Evolutionary conservation across 768 basidiomycete species (phyloP).

Genomic region (Trametes coccinea): DNA sequence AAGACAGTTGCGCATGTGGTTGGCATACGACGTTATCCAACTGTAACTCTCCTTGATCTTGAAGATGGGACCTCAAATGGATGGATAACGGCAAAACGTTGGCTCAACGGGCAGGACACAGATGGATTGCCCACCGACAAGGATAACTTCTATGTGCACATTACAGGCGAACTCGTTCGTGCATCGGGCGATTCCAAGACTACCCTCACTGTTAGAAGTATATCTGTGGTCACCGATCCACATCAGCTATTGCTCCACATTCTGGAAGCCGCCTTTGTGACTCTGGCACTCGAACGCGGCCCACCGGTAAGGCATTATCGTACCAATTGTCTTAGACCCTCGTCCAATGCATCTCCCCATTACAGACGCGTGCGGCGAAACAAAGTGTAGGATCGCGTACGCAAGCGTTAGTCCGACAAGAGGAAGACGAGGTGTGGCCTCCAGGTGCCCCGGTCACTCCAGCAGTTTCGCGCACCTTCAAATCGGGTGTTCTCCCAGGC

Average conservation of each 20-base stretch:
- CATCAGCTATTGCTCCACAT: conserved; percentile 52
- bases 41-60: not conserved
- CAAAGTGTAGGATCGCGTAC: not conserved
- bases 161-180: conserved; percentile 15
- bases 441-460: not conserved
- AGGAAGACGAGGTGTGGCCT: not conserved
- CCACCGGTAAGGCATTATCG: conserved; percentile 22
- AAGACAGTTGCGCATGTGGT: conserved; percentile 50
- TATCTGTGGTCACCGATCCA: conserved; percentile 42
- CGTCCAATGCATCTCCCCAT: not conserved
- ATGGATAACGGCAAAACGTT: conserved; percentile 17
- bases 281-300: conserved; percentile 35
- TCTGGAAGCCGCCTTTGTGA: conserved; percentile 44
- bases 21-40: conserved; percentile 20
- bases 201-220: not conserved
- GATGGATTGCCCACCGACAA: not conserved
- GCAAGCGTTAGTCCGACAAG: not conserved
- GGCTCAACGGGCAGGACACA: conserved; percentile 3
- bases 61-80: conserved; percentile 42
- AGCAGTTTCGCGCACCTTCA: not conserved
- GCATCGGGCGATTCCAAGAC: not conserved
- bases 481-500: too few species aligned
- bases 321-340: too few species aligned
- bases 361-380: not conserved
- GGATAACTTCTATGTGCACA: conserved; percentile 14